Conservation (phyloP, 305 asterid genomes). For the Solanum hybrid region DNA sequence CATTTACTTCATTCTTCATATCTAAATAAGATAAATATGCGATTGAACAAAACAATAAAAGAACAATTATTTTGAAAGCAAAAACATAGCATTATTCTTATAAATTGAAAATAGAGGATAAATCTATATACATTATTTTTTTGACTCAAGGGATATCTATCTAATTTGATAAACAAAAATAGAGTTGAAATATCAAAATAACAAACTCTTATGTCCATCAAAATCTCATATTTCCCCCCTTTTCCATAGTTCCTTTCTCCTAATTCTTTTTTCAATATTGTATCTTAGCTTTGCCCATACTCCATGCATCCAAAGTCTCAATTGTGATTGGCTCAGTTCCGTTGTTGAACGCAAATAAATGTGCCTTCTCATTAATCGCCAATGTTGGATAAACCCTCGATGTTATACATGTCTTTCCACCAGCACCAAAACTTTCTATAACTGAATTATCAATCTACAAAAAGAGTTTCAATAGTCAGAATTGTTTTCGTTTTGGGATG, state of each 20-base stretch:
- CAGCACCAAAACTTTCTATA: constrained; percentile 34
- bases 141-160: neutral
- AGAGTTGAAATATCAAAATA: neutral
- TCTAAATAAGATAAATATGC: too few species aligned
- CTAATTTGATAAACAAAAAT: neutral
- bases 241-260: neutral
- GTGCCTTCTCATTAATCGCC: constrained; percentile 20
- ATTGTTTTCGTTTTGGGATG: neutral
- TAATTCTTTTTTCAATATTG: neutral
- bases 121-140: neutral
- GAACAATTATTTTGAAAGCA: neutral
- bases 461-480: neutral
- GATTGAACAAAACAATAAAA: too few species aligned
- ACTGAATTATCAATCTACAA: constrained; percentile 40
- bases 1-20: too few species aligned
- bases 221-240: neutral
- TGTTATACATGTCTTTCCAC: constrained; percentile 34
- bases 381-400: constrained; percentile 36
- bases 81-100: neutral
- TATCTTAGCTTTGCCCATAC: constrained; percentile 22
- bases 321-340: constrained; percentile 29
- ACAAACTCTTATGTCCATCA: neutral
- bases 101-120: neutral
- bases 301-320: constrained; percentile 29
- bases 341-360: constrained; percentile 34